phyloP scores from a whole-genome alignment of 129 eudicot genomes.

The Smallanthus sonchifolius region DNA sequence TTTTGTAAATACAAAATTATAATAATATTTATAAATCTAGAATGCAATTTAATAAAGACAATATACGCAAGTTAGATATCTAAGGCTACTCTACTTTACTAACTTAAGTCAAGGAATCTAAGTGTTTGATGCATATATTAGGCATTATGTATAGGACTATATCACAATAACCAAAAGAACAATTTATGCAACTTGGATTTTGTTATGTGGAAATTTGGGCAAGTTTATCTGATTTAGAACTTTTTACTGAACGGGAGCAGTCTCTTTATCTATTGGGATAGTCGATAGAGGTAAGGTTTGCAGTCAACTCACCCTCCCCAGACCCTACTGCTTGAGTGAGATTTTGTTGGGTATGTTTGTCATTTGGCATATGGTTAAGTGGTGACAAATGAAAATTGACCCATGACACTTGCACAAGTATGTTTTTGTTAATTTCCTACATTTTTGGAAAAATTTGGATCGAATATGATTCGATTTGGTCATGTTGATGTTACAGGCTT shows the following conservation, averaged over 20 bases:
- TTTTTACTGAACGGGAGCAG: too few relatives aligned
- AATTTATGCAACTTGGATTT: not conserved
- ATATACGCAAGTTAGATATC: not conserved
- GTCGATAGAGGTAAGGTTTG: too few relatives aligned
- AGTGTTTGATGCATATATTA: not conserved
- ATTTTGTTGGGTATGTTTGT: too few relatives aligned
- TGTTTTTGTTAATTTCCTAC: not conserved
- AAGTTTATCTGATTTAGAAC: not conserved
- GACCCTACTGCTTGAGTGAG: too few relatives aligned
- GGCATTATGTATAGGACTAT: too few relatives aligned
- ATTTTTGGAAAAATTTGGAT: not conserved
- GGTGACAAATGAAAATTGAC: not conserved
- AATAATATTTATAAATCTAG: not conserved
- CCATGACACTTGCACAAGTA: not conserved
- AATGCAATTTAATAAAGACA: not conserved
- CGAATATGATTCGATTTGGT: not conserved
- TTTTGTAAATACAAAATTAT: not conserved
- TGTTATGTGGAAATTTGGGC: not conserved
- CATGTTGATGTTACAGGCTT: not conserved
- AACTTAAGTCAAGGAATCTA: not conserved
- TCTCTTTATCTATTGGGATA: too few relatives aligned
- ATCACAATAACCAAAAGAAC: too few relatives aligned
- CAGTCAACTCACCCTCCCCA: too few relatives aligned
- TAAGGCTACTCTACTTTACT: not conserved
- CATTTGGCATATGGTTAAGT: not conserved